Base-by-base conservation (phyloP, 768 basidiomycete species). In the Lentinula raphanica region DNA sequence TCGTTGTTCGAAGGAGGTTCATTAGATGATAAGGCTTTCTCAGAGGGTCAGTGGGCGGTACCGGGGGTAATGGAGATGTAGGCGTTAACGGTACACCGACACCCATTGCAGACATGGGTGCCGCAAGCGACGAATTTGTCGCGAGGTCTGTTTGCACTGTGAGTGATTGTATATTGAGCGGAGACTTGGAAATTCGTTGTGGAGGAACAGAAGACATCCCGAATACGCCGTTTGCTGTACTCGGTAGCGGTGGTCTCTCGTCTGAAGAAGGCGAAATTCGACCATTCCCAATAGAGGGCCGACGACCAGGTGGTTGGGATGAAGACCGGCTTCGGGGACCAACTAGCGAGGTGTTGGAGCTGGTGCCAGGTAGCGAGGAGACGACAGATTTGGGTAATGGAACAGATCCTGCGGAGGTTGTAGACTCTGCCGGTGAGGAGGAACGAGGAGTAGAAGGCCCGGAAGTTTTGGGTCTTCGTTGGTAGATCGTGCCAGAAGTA, bases 11-110 rank as follows among this genome's bases (percentile, higher is more conserved):
- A 36, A 96, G 74, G 23, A 92, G 80, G 60, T 78, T 76, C 92
- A 96, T 94, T 81, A 96, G 81, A 68, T 94, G 88, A 67, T 94
- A 96, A 9, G 94, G 94, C 65, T 93, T 88, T 42, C 90, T 80
- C 49, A 91, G 74, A 23, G 87, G 78, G 63, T 93, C 90, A 5
- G 76, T 73, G 5, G 92, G 92, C 23, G 89, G 79, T 15, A 78
- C 70, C 2, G 88, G 84, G 5, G 92, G 92, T 36, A 92, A 77
- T 3, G 91, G 89, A 2, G 92, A 92, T 44, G 79, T 80, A 5
- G 92, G 92, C 2, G 88, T 88, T 12, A 83, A 85, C 32, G 86
- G 89, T 11, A 88, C 75, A 63, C 81, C 85, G 32, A 75, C 74
- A 45, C 80, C 71, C 60, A 83, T 76, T 58, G 77, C 72, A 17